Conservation (phyloP, 2,329 filamentous ascomycete genomes). For the Neofusicoccum cordaticola region DNA sequence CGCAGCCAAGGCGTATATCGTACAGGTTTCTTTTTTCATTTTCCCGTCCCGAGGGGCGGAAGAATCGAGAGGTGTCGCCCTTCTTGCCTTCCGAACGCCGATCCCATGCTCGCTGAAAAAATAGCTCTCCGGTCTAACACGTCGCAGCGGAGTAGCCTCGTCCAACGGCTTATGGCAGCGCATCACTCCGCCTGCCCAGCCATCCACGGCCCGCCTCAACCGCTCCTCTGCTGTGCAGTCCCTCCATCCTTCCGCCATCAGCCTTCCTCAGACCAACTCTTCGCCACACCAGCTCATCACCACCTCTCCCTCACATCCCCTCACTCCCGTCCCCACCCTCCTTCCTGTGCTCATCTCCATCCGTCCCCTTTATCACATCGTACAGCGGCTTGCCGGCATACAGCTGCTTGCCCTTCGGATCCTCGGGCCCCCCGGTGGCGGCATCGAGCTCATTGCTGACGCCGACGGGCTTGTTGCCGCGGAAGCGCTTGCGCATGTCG, state of each 20-base stretch:
- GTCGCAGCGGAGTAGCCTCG: not conserved
- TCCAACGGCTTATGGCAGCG: not conserved
- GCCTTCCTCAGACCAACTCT: not conserved
- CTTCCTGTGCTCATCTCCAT: slow-evolving; percentile 6
- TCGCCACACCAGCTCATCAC: not conserved
- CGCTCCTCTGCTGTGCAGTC: not conserved
- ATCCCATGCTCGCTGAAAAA: not conserved
- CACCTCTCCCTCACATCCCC: not conserved
- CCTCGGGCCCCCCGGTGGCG: slow-evolving; percentile 18
- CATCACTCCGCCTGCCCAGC: not conserved
- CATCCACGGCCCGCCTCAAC: not conserved
- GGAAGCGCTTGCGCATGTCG: slow-evolving; percentile 98
- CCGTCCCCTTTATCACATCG: slow-evolving; percentile 12
- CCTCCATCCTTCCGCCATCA: not conserved
- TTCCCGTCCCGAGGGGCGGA: not conserved
- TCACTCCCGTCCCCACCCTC: not conserved
- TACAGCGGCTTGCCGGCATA: slow-evolving; percentile 14
- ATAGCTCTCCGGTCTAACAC: not conserved
- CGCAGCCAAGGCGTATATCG: not conserved
- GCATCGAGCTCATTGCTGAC: slow-evolving; percentile 28
- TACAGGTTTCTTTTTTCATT: not conserved
- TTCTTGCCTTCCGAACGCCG: not conserved
- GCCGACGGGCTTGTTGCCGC: slow-evolving; percentile 82
- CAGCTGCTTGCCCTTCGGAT: not conserved
- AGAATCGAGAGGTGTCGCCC: not conserved